These are phyloP conservation scores for Aspergillus unguis DNA, from an alignment of 2,329 filamentous ascomycete genomes.

Conservation along the genomic window DNA sequence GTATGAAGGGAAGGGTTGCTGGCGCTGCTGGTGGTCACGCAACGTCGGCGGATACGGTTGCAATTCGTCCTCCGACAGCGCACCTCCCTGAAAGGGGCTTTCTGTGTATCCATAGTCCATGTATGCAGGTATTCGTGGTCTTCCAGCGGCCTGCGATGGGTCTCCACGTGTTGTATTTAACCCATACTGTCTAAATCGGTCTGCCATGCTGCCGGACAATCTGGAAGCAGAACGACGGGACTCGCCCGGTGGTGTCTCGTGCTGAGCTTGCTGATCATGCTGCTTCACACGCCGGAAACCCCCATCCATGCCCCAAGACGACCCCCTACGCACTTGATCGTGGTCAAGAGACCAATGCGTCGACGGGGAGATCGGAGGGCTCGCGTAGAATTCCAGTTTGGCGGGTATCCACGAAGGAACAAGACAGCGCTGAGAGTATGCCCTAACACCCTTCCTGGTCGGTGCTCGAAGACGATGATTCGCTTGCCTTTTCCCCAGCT, in stretches of 20 bases:
- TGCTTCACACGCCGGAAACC: slow-evolving; percentile 70
- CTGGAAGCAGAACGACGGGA: slow-evolving; percentile 53
- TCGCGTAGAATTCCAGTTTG: slow-evolving; percentile 66
- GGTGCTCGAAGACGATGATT: neutral
- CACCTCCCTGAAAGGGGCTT: slow-evolving; percentile 48
- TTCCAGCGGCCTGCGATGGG: slow-evolving; percentile 35
- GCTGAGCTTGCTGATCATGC: slow-evolving; percentile 64
- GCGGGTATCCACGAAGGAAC: slow-evolving; percentile 23
- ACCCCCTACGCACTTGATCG: slow-evolving; percentile 57
- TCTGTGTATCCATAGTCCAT: slow-evolving; percentile 55
- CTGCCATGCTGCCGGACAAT: slow-evolving; percentile 49
- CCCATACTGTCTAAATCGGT: slow-evolving; percentile 35
- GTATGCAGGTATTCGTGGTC: slow-evolving; percentile 37
- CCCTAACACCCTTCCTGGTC: neutral
- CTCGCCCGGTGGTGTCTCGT: slow-evolving; percentile 47
- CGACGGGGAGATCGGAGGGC: slow-evolving; percentile 62
- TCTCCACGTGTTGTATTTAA: slow-evolving; percentile 34
- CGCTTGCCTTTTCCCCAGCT: slow-evolving; percentile 3
- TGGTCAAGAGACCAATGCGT: slow-evolving; percentile 56
- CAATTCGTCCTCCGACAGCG: slow-evolving; percentile 53
- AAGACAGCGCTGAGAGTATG: neutral
- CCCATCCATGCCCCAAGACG: slow-evolving; percentile 71
- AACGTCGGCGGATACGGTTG: slow-evolving; percentile 65
- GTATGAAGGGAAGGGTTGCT: slow-evolving; percentile 53
- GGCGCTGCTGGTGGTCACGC: slow-evolving; percentile 49